Evolutionary conservation across 1,139 yeast genomes (phyloP), one percentile per base, ranked within the genome.

Genomic region (Protomyces pachydermus): DNA sequence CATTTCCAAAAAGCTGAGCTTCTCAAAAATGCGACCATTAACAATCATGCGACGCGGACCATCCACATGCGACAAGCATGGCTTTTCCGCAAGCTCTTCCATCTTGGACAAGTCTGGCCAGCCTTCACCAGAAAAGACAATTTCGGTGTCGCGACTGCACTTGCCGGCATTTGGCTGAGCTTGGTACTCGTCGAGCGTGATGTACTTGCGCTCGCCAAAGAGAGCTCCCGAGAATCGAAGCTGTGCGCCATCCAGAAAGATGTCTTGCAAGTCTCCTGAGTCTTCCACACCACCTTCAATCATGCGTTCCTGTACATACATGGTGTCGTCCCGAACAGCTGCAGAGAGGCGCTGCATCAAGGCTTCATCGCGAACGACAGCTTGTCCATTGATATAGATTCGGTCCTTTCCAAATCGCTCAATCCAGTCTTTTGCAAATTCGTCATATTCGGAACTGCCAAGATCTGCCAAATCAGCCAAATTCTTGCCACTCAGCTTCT

Each of bases 301-400:
- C 2, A 74, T 70, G 55, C 71, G 60, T 1, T 66, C 50, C 55
- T 70, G 70, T 28, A 78, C 65, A 14, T 67, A 62, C 3, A 71
- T 72, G 5, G 71, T 68, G 51, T 76, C 78, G 25, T 0, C 69
- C 60, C 1, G 72, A 69, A 55, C 80, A 75, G 10, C 70, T 65
- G 1, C 70, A 69, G n/a, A 75, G 70, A 8, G 74, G 74, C 73
- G 73, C 16, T 78, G 74, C 53, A 82, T 77, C 78, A 84, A 77
- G 53, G 74, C 73, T 23, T 77, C 79, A 42, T 75, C 74, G 20
- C 69, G 66, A 42, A 79, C 71, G 9, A 74, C 73, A 12, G 76
- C 71, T 10, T 88, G 80, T 53, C 98, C 98, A 74, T 93, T 88
- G 51, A 84, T 82, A 61, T 90, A 80, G 3, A 89, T 77, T 0